Evolutionary conservation across 495 filamentous ascomycete species (phyloP), one percentile per base, ranked within the genome.

Genomic region (Trichoderma orchidacearum): DNA sequence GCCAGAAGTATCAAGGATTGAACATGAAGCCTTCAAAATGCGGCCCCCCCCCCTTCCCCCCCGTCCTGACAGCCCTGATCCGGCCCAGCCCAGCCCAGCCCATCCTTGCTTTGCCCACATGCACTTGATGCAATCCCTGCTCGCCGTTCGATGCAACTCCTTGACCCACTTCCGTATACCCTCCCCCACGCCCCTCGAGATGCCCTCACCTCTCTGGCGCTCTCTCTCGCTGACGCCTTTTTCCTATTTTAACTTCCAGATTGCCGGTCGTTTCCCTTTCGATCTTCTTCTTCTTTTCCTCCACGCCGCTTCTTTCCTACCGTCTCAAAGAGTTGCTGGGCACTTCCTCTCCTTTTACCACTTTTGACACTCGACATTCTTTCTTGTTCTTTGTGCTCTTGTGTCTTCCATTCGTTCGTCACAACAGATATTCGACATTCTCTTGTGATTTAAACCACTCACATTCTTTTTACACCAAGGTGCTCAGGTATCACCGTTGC

Each of bases 281-380:
- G 18, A 8, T 48, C n/a, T 27, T 27, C n/a, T 27, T 65, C 61
- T 50, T 61, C 65, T 68, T 59, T 56, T 64, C 56, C 56, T 60
- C 55, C 59, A 30, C 34, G 60, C 59, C 62, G 41, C 55, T 63
- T 56, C 57, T 64, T 59, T 62, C 56, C 45, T 38, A 52, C 62
- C 53, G 58, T 62, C 64, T 57, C 58, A 25, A 55, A 57, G 61
- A 67, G 64, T 62, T 68, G 70, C 68, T 72, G 64, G 66, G 70
- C 68, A 62, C 65, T 57, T 63, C 60, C 65, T 56, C 60, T 69
- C 67, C 61, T 70, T 74, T 63, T 55, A 55, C 29, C 28, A 51
- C 8, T 32, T 23, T 35, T 48, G 61, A 64, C 62, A 63, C 64
- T 63, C 38, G 59, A 61, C 61, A 58, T 62, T 69, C 60, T 56